Base-by-base conservation (phyloP, 139 green algal species). In the Axilococcus clingmanii region DNA sequence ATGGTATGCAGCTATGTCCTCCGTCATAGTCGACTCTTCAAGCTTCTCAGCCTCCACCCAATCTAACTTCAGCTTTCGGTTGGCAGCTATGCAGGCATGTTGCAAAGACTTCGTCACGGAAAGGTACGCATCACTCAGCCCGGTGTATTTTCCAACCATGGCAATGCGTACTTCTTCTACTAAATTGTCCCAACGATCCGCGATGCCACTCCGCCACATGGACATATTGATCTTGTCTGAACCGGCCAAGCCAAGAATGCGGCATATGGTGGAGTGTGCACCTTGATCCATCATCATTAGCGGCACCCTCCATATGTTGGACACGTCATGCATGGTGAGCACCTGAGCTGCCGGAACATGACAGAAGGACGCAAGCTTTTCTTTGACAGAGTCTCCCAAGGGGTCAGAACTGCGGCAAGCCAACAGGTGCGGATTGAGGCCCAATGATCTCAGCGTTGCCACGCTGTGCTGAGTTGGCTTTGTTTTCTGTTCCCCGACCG, bases 401-500 rank as follows among this genome's bases (percentile, higher is more conserved):
- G 81, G 78, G 46, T 85, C 71, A 8, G 60, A 54, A 61, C 68
- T 83, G 43, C 91, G 78, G 70, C 86, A 94, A 24, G 88, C 87
- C 43, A 98, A 70, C 38, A 98, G 64, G 42, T 81, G 67, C 19
- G 92, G 92, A 49, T 80, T 87, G 41, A 99, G 67, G 27, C 92
- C 92, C 62, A 96, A 73, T 20, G 79, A 88, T 38, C 92, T 71
- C 58, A 99, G 76, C 49, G 85, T 79, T 38, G 81, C 56, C 47
- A 99, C 90, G 31, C 71, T 88, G 74, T 99, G 92, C 77, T 99
- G 92, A 17, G 91, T 99, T 25, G 92, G 92, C 80, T 99, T 99
- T 20, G 91, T 99, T 68, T 99, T 99, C 79, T 99, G 90, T 82
- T 95, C 91, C 5, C 91, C 91, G 37, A 98, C 91, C 30, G 92